Evolutionary conservation across 768 basidiomycete species (phyloP), one percentile per base, ranked within the genome.

Genomic region (Trametes cingulata): DNA sequence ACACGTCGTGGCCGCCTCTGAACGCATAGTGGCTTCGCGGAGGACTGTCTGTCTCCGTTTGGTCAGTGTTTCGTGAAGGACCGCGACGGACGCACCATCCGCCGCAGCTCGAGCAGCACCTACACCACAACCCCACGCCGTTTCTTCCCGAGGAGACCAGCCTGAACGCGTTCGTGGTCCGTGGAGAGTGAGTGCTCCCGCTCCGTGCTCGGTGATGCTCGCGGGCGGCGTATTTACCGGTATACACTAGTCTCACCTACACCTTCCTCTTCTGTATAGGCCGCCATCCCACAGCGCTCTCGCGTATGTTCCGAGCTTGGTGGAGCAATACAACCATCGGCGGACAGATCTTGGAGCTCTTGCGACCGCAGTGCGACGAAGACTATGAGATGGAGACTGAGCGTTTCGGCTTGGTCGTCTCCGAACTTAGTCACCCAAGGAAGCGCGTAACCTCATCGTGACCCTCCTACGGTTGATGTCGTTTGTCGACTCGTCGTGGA

Each of bases 151-250:
- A 42, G 41, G 17, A 42, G 9, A 25, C 20, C 7, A 14, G 3
- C 19, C 4, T 2, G 33, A 6, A 19, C 13, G 50, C 50, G 36
- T n/a, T 17, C n/a, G n/a, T n/a, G n/a, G n/a, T 19, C 50, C 13
- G 9, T 51, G 50, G 50, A 51, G 50, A 51, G 35, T 51, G 35
- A 51, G 35, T 51, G 50, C n/a, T 12, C 35, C 35, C 36, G 36
- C 6, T 22, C 36, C 20, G 36, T n/a, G 35, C 14, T 35, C 20
- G 22, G n/a, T 22, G 8, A 12, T 37, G 35, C 36, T 51, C 50
- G 20, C 50, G 35, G 35, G 24, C 22, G 50, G 37, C 14, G 50
- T 2, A 51, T 37, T 25, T 17, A 37, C 29, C 29, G 10, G 29
- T 6, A 51, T 24, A 14, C 20, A 2, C 20, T 33, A 12, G 50